Evolutionary conservation across 2,329 filamentous ascomycete species (phyloP).

Genomic region (Lasiodiplodia hormozganensis): DNA sequence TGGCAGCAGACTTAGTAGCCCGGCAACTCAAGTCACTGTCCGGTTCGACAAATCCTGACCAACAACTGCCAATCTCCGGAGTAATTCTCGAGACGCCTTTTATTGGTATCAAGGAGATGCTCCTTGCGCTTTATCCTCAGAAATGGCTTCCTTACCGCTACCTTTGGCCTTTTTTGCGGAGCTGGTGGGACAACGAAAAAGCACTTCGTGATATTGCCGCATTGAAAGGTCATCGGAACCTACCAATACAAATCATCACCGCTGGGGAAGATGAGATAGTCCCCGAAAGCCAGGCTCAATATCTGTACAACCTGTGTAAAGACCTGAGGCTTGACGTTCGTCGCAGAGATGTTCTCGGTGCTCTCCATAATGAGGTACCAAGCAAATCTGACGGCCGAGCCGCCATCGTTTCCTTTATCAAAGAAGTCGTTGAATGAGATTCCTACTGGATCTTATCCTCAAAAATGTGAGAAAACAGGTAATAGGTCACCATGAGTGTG

Average conservation of each 20-base stretch:
- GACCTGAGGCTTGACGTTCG: slow-evolving; percentile 45
- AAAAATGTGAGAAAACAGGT: background rate
- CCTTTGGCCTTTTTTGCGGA: slow-evolving; percentile 75
- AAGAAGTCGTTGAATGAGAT: background rate
- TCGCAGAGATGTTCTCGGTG: slow-evolving; percentile 51
- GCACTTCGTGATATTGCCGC: slow-evolving; percentile 50
- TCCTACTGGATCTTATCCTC: background rate
- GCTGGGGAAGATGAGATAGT: slow-evolving; percentile 65
- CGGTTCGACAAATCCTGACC: background rate
- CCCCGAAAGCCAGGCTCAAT: slow-evolving; percentile 62
- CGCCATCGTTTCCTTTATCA: slow-evolving; percentile 17
- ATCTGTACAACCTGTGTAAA: slow-evolving; percentile 55
- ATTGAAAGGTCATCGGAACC: slow-evolving; percentile 23
- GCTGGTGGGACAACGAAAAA: slow-evolving; percentile 57
- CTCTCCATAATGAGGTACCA: slow-evolving; percentile 60
- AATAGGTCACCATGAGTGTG: background rate
- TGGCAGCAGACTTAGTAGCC: slow-evolving; percentile 62
- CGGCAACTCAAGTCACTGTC: slow-evolving; percentile 8
- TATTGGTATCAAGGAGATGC: slow-evolving; percentile 72
- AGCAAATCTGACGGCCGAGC: slow-evolving; percentile 37
- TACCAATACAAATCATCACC: slow-evolving; percentile 63
- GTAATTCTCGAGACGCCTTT: slow-evolving; percentile 80
- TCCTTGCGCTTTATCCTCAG: slow-evolving; percentile 75
- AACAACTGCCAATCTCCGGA: slow-evolving; percentile 44
- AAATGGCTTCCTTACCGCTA: slow-evolving; percentile 81